Conservation (phyloP, 2,329 filamentous ascomycete genomes). For the Fusarium kyushuense region DNA sequence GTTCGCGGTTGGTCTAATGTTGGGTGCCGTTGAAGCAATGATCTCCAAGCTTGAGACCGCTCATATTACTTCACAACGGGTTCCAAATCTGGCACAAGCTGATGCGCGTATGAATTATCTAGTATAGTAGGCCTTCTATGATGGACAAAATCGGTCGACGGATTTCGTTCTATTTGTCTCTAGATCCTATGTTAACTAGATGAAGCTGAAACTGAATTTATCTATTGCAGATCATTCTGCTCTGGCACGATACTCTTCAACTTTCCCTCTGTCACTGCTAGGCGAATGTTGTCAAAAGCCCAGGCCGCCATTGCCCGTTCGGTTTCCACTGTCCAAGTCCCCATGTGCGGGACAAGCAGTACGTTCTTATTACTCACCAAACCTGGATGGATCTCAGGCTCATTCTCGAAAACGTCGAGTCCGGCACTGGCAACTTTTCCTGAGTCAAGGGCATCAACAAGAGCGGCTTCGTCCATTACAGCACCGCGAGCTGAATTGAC, state of each 20-base stretch:
- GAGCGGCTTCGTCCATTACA: slow-evolving; percentile 83
- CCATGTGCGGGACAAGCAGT: slow-evolving; percentile 86
- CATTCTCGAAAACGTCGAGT: slow-evolving; percentile 85
- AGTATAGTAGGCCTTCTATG: no score
- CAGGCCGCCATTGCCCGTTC: slow-evolving; percentile 78
- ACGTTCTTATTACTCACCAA: slow-evolving; percentile 77
- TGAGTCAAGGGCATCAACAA: slow-evolving; percentile 77
- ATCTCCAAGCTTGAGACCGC: background rate
- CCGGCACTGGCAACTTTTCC: slow-evolving; percentile 79
- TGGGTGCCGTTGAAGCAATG: background rate
- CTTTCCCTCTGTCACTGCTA: slow-evolving; percentile 70
- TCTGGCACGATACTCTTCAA: slow-evolving; percentile 79
- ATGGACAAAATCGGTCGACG: background rate
- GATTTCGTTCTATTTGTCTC: background rate
- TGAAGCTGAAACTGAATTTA: background rate
- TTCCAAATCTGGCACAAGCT: background rate
- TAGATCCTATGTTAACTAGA: background rate
- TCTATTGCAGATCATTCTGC: slow-evolving; percentile 60
- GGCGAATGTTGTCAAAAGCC: slow-evolving; percentile 76
- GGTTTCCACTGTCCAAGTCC: slow-evolving; percentile 80
- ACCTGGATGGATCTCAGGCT: slow-evolving; percentile 80
- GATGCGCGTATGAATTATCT: no score
- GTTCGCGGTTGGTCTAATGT: background rate
- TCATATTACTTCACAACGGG: background rate
- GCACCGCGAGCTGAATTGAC: slow-evolving; percentile 87